Evolutionary conservation across 352 stramenopile species (phyloP).

Genomic region (Globisporangium radiosum): DNA sequence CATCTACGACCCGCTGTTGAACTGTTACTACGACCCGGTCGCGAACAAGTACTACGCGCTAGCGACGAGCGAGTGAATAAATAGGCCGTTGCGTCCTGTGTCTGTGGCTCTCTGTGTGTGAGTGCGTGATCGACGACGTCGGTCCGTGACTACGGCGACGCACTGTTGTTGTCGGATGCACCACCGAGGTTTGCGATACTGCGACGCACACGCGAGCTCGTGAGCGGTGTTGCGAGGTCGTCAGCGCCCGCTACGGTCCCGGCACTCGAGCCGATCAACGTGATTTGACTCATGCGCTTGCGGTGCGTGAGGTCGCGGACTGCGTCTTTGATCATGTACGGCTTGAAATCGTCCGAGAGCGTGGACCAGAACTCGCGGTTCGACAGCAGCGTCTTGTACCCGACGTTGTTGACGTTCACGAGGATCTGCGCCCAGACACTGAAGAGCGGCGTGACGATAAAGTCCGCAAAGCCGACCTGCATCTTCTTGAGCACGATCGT

Average conservation of each 20-base stretch:
- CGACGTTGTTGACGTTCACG: slow-evolving; percentile 48
- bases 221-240: not conserved
- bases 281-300: slow-evolving; percentile 28
- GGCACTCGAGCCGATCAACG: not conserved
- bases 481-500: slow-evolving; percentile 90
- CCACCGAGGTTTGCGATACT: slow-evolving; percentile 8
- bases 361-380: slow-evolving; percentile 84
- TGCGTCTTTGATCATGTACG: slow-evolving; percentile 77
- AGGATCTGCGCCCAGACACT: slow-evolving; percentile 83
- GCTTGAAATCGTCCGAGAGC: slow-evolving; percentile 79
- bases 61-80: slow-evolving; percentile 26
- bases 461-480: slow-evolving; percentile 94
- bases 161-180: slow-evolving; percentile 8
- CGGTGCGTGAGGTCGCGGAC: slow-evolving; percentile 42
- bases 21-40: slow-evolving; percentile 80
- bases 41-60: slow-evolving; percentile 85
- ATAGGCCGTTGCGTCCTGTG: slow-evolving; percentile 6
- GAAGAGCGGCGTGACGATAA: slow-evolving; percentile 88
- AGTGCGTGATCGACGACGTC: not conserved
- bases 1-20: slow-evolving; percentile 77
- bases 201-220: slow-evolving; percentile 6
- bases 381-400: slow-evolving; percentile 58
- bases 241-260: not conserved
- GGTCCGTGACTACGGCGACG: not conserved
- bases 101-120: slow-evolving; percentile 1